phyloP scores from a whole-genome alignment of 148 eudicot species.

The Bassia scoparia region DNA sequence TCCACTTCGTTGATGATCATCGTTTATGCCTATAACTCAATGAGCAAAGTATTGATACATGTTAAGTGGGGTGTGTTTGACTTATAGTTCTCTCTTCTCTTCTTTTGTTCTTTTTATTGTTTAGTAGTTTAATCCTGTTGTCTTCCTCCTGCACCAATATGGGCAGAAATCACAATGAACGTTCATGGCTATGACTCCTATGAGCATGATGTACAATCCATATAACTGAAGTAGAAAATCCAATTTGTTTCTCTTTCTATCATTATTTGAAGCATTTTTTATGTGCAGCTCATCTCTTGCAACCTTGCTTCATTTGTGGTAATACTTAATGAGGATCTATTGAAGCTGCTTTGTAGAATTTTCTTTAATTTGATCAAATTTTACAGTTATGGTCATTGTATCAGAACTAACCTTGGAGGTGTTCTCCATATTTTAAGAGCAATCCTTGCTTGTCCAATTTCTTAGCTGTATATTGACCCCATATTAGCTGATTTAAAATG shows the following conservation, averaged over 20 bases:
- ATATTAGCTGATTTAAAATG: too few species aligned
- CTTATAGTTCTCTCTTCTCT: background rate
- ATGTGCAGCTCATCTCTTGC: background rate
- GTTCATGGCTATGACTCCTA: background rate
- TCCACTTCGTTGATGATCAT: background rate
- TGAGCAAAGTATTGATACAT: background rate
- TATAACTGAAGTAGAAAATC: background rate
- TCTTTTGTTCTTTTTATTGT: background rate
- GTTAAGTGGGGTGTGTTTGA: background rate
- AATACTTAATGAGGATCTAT: background rate
- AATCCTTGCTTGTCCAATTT: too few species aligned
- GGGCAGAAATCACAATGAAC: background rate
- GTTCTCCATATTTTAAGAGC: too few species aligned
- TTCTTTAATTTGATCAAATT: background rate
- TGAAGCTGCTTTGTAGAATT: background rate
- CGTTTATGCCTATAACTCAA: conserved; percentile 2
- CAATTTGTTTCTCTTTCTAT: too few species aligned
- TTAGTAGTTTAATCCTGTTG: background rate
- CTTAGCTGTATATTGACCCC: too few species aligned
- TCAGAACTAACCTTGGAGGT: background rate
- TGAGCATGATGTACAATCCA: background rate
- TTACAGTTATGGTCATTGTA: background rate
- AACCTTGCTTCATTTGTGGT: background rate
- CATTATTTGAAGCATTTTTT: background rate
- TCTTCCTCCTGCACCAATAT: background rate